A percentile compares a stretch with the other conserved stretches of the same genome.
Conservation (phyloP, 371 early-diverging fungal species). For the Rhizopus arrhizus region DNA sequence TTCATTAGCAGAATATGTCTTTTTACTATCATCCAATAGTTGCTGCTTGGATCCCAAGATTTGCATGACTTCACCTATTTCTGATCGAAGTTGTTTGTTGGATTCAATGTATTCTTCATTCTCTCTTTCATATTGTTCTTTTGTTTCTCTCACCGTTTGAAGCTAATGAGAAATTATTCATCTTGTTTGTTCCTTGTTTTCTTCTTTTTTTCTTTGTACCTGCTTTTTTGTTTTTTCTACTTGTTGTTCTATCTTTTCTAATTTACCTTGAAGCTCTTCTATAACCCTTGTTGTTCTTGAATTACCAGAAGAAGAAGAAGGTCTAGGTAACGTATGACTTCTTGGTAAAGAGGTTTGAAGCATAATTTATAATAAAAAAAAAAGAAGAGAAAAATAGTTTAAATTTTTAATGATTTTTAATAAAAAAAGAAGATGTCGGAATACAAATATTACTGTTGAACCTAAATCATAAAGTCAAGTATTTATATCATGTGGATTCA, state of each 20-base stretch:
- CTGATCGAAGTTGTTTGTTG: constrained; percentile 39
- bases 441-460: too few relatives aligned
- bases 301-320: constrained; percentile 16
- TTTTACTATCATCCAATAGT: constrained; percentile 38
- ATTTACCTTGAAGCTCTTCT: constrained; percentile 25
- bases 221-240: constrained; percentile 26
- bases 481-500: not conserved
- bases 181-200: not conserved
- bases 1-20: constrained; percentile 25
- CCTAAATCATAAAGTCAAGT: too few relatives aligned
- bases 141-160: constrained; percentile 28
- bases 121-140: constrained; percentile 30
- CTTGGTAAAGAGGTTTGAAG: constrained; percentile 20
- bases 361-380: constrained; percentile 16
- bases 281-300: constrained; percentile 28
- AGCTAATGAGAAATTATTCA: constrained; percentile 21
- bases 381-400: not conserved
- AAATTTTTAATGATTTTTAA: not conserved
- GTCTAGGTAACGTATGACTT: constrained; percentile 19
- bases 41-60: constrained; percentile 44
- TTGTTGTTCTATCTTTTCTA: constrained; percentile 27
- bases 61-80: constrained; percentile 48
- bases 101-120: constrained; percentile 38
- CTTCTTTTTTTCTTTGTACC: constrained; percentile 5
- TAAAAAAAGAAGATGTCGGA: not conserved